Conservation (phyloP, 1,139 yeast species). For the Sugiyamaella xylanicola region DNA sequence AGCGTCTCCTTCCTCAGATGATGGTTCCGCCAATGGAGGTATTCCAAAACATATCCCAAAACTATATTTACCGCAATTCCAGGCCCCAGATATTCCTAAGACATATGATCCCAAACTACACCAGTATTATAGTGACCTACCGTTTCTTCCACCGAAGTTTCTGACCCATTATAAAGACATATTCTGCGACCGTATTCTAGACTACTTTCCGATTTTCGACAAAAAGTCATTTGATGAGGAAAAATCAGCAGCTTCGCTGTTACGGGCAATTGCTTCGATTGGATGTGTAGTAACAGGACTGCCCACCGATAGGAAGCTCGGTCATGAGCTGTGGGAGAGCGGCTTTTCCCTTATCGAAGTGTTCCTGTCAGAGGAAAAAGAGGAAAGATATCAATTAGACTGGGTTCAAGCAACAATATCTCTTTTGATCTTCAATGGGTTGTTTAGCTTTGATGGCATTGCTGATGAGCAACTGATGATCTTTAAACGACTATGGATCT, state of each 20-base stretch:
- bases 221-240: conserved; percentile 19
- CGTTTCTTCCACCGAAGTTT: conserved; percentile 23
- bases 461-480: conserved; percentile 18
- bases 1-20: conserved; percentile 4
- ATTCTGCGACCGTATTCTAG: conserved; percentile 20
- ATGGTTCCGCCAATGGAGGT: conserved; percentile 10
- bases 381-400: conserved; percentile 14
- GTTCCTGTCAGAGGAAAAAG: conserved; percentile 16
- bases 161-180: conserved; percentile 23
- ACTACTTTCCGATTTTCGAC: conserved; percentile 18
- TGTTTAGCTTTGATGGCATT: conserved; percentile 18
- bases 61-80: conserved; percentile 18
- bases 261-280: conserved; percentile 21
- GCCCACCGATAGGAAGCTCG: conserved; percentile 18
- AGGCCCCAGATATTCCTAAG: conserved; percentile 24
- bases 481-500: conserved; percentile 16
- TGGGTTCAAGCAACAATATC: conserved; percentile 21
- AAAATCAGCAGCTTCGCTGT: conserved; percentile 20
- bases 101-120: conserved; percentile 22
- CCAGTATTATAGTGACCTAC: conserved; percentile 23
- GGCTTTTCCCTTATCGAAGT: conserved; percentile 19
- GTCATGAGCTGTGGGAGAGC: conserved; percentile 22
- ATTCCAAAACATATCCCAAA: neutral
- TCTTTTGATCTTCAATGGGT: conserved; percentile 15
- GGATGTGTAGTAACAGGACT: conserved; percentile 23